Percentiles rank a stretch among this genome's conserved stretches.
These are phyloP conservation scores for Globisporangium abappressorium DNA, from an alignment of 352 stramenopile genomes.

Conservation along the genomic window DNA sequence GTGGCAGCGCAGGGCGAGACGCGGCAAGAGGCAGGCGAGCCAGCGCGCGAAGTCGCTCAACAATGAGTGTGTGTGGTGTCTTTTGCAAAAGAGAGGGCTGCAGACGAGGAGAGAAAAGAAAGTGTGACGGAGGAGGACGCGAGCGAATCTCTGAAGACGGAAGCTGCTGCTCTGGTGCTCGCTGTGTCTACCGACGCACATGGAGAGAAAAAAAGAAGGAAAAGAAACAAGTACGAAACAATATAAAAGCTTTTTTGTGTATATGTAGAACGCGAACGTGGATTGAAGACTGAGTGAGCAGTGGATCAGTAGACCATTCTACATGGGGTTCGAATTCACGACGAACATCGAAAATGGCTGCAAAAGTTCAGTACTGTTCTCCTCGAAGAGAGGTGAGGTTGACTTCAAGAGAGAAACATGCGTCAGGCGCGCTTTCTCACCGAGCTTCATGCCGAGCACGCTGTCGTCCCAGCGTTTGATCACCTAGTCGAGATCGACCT, in stretches of 20 bases:
- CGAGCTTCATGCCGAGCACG: too few relatives aligned
- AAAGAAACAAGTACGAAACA: neutral
- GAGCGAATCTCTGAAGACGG: neutral
- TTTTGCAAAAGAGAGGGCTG: neutral
- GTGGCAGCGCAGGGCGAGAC: slow-evolving; percentile 26
- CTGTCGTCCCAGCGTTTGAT: too few relatives aligned
- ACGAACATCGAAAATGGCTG: too few relatives aligned
- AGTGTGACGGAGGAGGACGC: neutral
- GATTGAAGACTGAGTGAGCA: too few relatives aligned
- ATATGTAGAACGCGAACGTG: neutral
- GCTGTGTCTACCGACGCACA: neutral
- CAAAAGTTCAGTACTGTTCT: too few relatives aligned
- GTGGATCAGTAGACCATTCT: too few relatives aligned
- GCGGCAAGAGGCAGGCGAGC: slow-evolving; percentile 47
- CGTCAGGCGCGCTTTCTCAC: too few relatives aligned
- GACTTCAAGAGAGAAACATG: too few relatives aligned
- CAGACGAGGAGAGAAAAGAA: neutral
- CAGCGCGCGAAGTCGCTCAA: slow-evolving; percentile 36
- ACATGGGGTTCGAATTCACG: too few relatives aligned
- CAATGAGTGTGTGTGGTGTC: neutral
- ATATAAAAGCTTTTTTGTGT: slow-evolving; percentile 8
- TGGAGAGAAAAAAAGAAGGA: neutral
- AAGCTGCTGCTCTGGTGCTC: neutral
- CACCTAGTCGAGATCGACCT: too few relatives aligned
- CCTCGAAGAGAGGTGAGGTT: too few relatives aligned